A percentile compares a stretch with the other conserved stretches of the same genome.
Evolutionary conservation across 2,329 filamentous ascomycete species (phyloP).

Genomic region (Pseudogymnoascus sp.): DNA sequence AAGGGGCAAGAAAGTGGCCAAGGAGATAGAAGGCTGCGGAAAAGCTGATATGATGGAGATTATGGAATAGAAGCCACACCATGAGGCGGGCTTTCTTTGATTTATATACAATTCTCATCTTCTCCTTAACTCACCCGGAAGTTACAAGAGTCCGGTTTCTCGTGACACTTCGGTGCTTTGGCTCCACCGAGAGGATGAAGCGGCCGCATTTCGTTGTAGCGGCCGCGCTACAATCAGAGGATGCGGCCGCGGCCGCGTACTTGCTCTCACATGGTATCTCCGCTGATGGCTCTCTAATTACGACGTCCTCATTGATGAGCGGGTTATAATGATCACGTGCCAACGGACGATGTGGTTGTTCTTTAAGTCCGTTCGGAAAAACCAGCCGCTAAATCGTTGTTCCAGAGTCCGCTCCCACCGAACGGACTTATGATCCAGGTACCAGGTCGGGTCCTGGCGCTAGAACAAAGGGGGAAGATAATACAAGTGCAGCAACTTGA

Average conservation of each 20-base stretch:
- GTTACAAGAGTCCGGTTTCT: background rate
- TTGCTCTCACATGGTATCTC: background rate
- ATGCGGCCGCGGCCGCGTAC: background rate
- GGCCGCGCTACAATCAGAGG: background rate
- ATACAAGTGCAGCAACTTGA: no score
- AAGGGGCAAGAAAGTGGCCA: background rate
- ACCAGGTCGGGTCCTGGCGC: background rate
- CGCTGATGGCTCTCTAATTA: background rate
- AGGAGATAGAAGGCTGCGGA: background rate
- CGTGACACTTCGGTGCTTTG: background rate
- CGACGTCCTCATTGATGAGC: background rate
- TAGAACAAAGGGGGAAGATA: no score
- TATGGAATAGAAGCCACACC: background rate
- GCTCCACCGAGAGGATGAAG: background rate
- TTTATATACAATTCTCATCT: slow-evolving; percentile 4
- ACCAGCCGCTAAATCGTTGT: background rate
- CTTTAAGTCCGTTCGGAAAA: slow-evolving; percentile 1
- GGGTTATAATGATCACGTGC: background rate
- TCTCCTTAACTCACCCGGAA: background rate
- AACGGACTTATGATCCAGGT: background rate
- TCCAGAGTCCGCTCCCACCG: background rate
- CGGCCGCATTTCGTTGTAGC: background rate
- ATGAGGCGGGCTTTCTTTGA: background rate
- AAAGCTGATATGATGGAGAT: background rate
- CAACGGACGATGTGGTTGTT: background rate